Evolutionary conservation across 2,329 filamentous ascomycete species (phyloP), one percentile per base, ranked within the genome.

Genomic region (Botrytis medusae): DNA sequence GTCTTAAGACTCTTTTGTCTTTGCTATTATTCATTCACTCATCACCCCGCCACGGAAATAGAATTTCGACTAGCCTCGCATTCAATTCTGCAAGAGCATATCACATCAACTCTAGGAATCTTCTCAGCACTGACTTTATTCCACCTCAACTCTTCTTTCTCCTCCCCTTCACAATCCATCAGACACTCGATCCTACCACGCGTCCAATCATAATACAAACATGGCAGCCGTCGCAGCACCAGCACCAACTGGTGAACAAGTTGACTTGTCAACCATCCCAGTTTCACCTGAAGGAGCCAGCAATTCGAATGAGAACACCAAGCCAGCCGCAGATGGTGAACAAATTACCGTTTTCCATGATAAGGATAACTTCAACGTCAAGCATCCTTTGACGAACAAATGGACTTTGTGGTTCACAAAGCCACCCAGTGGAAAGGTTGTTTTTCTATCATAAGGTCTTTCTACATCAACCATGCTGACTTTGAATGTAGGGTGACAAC

Each of bases 331-430:
- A 71, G 84, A 86, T 77, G 84, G 84, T 77, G 91, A 95, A 82
- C 86, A 92, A 69, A 88, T 97, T 80, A 99, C 96, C 64, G 95
- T 99, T 79, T 99, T 99, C 86, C 95, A 99, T 83, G 94, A 98
- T 85, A 92, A 96, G 79, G 93, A 98, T 78, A 98, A 99, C 88
- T 99, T 99, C 89, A 99, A 97, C 80, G 96, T 99, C 84, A 99
- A 98, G 89, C 96, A 99, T 84, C 95, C 95, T 78, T 89, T 99
- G 75, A 95, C 97, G 89, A 93, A 98, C 87, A 92, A 93, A 82
- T 99, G 96, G 96, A 98, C 96, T 74, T 87, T 99, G 73, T 99
- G 97, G 97, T 99, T 98, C 87, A 98, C 95, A 81, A 98, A 98
- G 89, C 95, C 96, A 71, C 93, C 95, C 61, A 97, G 91, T 82